Conservation (phyloP, 768 basidiomycete species). For the Sporobolomyces roseus region DNA sequence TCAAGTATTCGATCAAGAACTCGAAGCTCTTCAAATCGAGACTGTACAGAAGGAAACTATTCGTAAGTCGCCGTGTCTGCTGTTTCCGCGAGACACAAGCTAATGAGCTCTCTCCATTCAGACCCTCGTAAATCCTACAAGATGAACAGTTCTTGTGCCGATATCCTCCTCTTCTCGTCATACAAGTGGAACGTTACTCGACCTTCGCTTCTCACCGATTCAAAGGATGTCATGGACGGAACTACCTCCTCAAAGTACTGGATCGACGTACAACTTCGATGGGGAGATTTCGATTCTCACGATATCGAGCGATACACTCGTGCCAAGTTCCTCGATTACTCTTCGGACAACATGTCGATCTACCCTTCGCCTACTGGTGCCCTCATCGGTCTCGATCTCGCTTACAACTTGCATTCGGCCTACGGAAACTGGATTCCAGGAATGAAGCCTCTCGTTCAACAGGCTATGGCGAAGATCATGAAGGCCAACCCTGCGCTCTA, state of each 20-base stretch:
- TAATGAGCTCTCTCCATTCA: background rate
- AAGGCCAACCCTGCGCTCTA: slow-evolving; percentile 98
- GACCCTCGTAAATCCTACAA: slow-evolving; percentile 99
- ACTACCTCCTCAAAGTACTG: slow-evolving; percentile 98
- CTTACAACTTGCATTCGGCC: slow-evolving; percentile 97
- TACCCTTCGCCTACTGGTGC: slow-evolving; percentile 98
- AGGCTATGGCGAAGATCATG: slow-evolving; percentile 99
- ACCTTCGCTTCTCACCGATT: slow-evolving; percentile 90
- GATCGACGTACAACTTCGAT: slow-evolving; percentile 67
- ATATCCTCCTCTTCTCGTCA: slow-evolving; percentile 89
- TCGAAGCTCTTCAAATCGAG: slow-evolving; percentile 96
- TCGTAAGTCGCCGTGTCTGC: slow-evolving; percentile 52
- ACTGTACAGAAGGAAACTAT: slow-evolving; percentile 99
- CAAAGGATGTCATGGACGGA: slow-evolving; percentile 94
- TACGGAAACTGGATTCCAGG: slow-evolving; percentile 99
- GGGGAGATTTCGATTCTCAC: slow-evolving; percentile 99
- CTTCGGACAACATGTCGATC: slow-evolving; percentile 58
- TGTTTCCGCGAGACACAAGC: no score
- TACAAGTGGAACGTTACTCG: slow-evolving; percentile 92
- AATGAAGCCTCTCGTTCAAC: slow-evolving; percentile 93
- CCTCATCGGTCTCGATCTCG: slow-evolving; percentile 97
- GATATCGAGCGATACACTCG: slow-evolving; percentile 98
- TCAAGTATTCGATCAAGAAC: slow-evolving; percentile 98
- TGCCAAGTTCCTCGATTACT: slow-evolving; percentile 96
- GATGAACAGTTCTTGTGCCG: slow-evolving; percentile 99